These are phyloP conservation scores for Scutellaria minor DNA, from an alignment of 257 asterid species.

Conservation along the genomic window DNA sequence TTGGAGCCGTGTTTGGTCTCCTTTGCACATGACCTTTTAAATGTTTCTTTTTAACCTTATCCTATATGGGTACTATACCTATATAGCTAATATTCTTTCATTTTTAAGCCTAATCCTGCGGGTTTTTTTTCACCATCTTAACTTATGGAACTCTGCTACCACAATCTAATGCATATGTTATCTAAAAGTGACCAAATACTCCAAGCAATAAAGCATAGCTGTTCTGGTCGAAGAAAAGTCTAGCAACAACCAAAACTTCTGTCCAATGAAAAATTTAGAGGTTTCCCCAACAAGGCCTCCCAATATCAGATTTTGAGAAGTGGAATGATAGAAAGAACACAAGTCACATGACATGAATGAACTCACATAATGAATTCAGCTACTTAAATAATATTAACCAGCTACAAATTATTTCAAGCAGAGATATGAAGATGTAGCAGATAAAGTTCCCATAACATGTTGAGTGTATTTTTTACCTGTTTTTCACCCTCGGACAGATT, in stretches of 20 bases:
- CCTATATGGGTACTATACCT: not conserved
- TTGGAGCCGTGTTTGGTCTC: not conserved
- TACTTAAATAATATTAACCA: not conserved
- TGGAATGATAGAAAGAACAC: not conserved
- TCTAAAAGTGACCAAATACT: not conserved
- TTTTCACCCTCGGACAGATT: conserved; percentile 78
- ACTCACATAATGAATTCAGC: conserved; percentile 6
- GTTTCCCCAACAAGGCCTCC: conserved; percentile 16
- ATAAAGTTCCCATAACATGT: not conserved
- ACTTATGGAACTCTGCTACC: not conserved
- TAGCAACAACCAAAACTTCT: not conserved
- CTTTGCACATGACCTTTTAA: not conserved
- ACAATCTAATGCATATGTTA: not conserved
- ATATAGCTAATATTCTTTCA: not conserved
- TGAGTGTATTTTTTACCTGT: conserved; percentile 51
- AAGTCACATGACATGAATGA: not conserved
- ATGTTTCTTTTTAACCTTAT: not conserved
- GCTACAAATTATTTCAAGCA: not conserved
- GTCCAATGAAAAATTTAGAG: not conserved
- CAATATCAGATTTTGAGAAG: not conserved
- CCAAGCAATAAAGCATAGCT: not conserved
- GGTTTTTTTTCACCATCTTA: not conserved
- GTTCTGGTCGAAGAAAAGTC: not conserved
- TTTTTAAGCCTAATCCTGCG: not conserved
- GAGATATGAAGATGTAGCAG: not conserved